phyloP scores from a whole-genome alignment of 495 filamentous ascomycete species.

The Annulohypoxylon nitens region DNA sequence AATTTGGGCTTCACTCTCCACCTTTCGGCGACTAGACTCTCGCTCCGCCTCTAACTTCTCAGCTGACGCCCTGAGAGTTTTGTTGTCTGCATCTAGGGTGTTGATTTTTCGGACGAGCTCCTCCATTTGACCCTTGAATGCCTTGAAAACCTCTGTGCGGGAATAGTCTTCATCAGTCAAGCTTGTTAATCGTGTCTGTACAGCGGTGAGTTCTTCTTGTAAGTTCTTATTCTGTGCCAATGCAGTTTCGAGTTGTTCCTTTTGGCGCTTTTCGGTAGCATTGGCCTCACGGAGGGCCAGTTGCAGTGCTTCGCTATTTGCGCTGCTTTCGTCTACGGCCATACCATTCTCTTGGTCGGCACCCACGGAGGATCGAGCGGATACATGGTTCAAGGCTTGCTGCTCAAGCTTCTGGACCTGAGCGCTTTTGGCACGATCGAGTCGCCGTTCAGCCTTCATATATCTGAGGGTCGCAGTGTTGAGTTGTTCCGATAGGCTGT shows the following conservation, averaged over 20 bases:
- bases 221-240: constrained; percentile 84
- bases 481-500: constrained; percentile 83
- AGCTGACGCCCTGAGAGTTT: constrained; percentile 84
- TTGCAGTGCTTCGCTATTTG: constrained; percentile 70
- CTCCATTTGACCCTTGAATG: constrained; percentile 88
- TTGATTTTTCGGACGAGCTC: constrained; percentile 93
- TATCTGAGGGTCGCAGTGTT: constrained; percentile 89
- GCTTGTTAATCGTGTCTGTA: constrained; percentile 67
- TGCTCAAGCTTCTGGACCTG: constrained; percentile 94
- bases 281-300: constrained; percentile 76
- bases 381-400: constrained; percentile 77
- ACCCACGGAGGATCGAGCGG: constrained; percentile 64
- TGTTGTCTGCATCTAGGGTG: constrained; percentile 88
- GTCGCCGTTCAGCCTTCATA: constrained; percentile 92
- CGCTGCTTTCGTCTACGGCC: constrained; percentile 68
- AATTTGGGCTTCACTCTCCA: constrained; percentile 81
- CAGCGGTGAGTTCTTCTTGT: constrained; percentile 80
- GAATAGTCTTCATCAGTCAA: constrained; percentile 94
- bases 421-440: constrained; percentile 87
- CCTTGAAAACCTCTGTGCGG: constrained; percentile 91
- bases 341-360: constrained; percentile 65
- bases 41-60: constrained; percentile 87
- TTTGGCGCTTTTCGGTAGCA: constrained; percentile 82
- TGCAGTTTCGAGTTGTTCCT: constrained; percentile 84
- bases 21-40: constrained; percentile 79